Evolutionary conservation across 805 yeast genomes (phyloP).

Genomic region (Candida bentonensis): DNA sequence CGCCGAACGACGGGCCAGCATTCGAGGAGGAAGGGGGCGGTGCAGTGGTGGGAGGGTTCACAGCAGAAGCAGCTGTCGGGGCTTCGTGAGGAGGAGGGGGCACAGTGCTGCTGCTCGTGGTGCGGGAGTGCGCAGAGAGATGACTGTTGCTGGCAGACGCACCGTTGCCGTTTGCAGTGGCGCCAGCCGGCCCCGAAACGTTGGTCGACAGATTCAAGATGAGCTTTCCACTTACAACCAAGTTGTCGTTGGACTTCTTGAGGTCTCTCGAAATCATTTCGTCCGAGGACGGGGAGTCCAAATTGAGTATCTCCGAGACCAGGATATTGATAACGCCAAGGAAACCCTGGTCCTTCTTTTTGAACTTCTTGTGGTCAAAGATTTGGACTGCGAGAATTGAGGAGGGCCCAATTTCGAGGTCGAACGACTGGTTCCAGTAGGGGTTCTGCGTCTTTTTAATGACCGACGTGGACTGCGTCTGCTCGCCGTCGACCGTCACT

Average conservation of each 20-base stretch:
- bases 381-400: slow-evolving; percentile 85
- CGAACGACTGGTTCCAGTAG: slow-evolving; percentile 91
- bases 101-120: slow-evolving; percentile 9
- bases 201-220: slow-evolving; percentile 36
- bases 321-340: slow-evolving; percentile 89
- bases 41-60: slow-evolving; percentile 6
- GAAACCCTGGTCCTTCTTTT: slow-evolving; percentile 96
- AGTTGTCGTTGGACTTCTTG: slow-evolving; percentile 79
- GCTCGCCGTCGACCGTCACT: slow-evolving; percentile 92
- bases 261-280: slow-evolving; percentile 89
- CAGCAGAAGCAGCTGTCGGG: slow-evolving; percentile 12
- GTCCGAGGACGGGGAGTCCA: slow-evolving; percentile 23
- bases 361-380: slow-evolving; percentile 93
- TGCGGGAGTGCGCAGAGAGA: slow-evolving; percentile 5
- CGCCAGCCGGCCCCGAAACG: slow-evolving; percentile 14
- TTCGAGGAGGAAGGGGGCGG: slow-evolving; percentile 11
- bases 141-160: slow-evolving; percentile 6
- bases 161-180: slow-evolving; percentile 14
- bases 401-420: slow-evolving; percentile 33
- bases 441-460: slow-evolving; percentile 92
- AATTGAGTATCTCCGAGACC: slow-evolving; percentile 75
- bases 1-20: slow-evolving; percentile 13
- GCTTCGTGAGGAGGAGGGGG: slow-evolving; percentile 12
- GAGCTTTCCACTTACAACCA: slow-evolving; percentile 86
- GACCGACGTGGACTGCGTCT: slow-evolving; percentile 87